Conservation (phyloP, 192 early-diverging fungal species). For the Coemansia pectinata region DNA sequence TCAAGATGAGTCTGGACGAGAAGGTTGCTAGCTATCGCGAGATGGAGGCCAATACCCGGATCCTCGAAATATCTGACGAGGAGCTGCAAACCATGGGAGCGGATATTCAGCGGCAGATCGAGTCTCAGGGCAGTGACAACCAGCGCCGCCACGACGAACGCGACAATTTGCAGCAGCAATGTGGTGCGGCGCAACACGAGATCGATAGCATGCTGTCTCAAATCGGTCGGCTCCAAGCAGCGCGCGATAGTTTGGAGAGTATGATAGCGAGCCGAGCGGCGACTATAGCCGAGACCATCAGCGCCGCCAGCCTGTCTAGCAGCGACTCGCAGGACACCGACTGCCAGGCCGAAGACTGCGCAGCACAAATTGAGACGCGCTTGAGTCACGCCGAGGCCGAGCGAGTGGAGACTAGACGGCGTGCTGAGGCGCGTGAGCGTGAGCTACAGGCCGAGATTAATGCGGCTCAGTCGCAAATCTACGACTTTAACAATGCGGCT, state of each 20-base stretch:
- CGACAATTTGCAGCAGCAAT: slow-evolving; percentile 16
- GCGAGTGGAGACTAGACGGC: slow-evolving; percentile 25
- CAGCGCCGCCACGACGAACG: slow-evolving; percentile 24
- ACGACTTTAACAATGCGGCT: slow-evolving; percentile 21
- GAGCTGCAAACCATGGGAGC: slow-evolving; percentile 62
- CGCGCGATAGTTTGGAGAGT: slow-evolving; percentile 35
- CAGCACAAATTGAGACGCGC: slow-evolving; percentile 19
- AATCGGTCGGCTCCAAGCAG: slow-evolving; percentile 31
- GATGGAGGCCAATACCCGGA: slow-evolving; percentile 42
- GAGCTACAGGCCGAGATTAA: slow-evolving; percentile 36
- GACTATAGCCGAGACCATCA: slow-evolving; percentile 25
- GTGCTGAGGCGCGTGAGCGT: slow-evolving; percentile 17
- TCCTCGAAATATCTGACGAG: slow-evolving; percentile 57
- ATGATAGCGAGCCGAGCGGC: slow-evolving; percentile 24
- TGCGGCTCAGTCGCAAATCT: slow-evolving; percentile 34
- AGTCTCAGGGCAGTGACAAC: slow-evolving; percentile 41
- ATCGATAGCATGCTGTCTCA: slow-evolving; percentile 30
- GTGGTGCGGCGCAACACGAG: slow-evolving; percentile 14
- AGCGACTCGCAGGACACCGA: slow-evolving; percentile 18
- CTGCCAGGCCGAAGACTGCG: slow-evolving; percentile 16
- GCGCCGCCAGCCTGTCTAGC: background rate
- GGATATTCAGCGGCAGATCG: slow-evolving; percentile 34
- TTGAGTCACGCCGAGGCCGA: slow-evolving; percentile 55
- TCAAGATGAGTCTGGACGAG: slow-evolving; percentile 40
- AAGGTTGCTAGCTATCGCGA: slow-evolving; percentile 50